Evolutionary conservation across 1,284 basidiomycete genomes (phyloP), one percentile per base, ranked within the genome.

Genomic region (Jaminaea rosea): DNA sequence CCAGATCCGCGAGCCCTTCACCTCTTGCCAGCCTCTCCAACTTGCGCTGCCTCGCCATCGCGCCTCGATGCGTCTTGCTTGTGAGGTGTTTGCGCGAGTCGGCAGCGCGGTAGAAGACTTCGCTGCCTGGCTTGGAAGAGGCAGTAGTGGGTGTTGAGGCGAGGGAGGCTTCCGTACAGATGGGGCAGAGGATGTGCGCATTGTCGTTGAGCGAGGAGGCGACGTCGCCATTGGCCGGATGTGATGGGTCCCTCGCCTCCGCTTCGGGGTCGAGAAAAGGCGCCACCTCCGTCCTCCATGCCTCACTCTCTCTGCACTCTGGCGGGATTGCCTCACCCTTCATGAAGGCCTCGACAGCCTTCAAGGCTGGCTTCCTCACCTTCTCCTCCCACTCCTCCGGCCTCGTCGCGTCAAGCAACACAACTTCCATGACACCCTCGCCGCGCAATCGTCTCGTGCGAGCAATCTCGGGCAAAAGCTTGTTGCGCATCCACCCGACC

Each of bases 401-500:
- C 29, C 15, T 15, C 29, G 9, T 15, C 29, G 39, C 24, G 19
- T 42, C 39, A 4, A 42, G 39, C 17, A 42, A 24, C 2, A 42
- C 23, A 3, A 42, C 17, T 4, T 42, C 15, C 23, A 42, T 23
- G 11, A 21, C 39, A n/a, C n/a, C n/a, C n/a, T n/a, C n/a, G n/a
- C n/a, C n/a, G n/a, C n/a, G n/a, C n/a, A n/a, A n/a, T n/a, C n/a
- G n/a, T n/a, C n/a, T n/a, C n/a, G n/a, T n/a, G n/a, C n/a, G 17
- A n/a, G 11, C 69, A 2, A 87, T 78, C 1, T 83, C 84, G 1
- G 91, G 91, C 8, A 96, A 72, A 4, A 98, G 76, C 75, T 94
- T 92, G 70, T 90, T 91, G 34, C 83, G 80, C 47, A 98, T 84
- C 94, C 94, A 99, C 46, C 85, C 84, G 32, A 91, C 79, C 73